Evolutionary conservation across 2,329 filamentous ascomycete genomes (phyloP).

Genomic region (Pseudohalonectria lignicola): DNA sequence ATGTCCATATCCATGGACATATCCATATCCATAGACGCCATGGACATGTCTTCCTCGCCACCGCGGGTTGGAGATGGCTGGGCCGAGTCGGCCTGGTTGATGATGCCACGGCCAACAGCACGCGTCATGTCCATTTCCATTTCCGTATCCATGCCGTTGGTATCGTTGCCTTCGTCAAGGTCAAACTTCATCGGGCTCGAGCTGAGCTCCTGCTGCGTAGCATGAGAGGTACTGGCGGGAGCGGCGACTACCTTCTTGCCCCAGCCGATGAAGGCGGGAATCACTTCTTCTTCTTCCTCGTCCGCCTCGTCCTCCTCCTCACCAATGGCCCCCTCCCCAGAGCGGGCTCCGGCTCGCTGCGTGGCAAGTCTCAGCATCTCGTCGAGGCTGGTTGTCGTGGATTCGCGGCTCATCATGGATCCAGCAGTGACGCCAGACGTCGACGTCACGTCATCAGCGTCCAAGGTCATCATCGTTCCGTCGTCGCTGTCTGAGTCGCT

Average conservation of each 20-base stretch:
- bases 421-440: slow-evolving; percentile 53
- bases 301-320: slow-evolving; percentile 59
- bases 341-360: slow-evolving; percentile 48
- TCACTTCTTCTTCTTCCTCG: slow-evolving; percentile 57
- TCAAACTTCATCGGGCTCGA: neutral
- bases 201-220: neutral
- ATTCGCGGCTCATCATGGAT: slow-evolving; percentile 47
- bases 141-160: slow-evolving; percentile 18
- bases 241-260: slow-evolving; percentile 38
- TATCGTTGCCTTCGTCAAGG: slow-evolving; percentile 35
- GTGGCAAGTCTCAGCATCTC: slow-evolving; percentile 68
- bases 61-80: too few species aligned
- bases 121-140: slow-evolving; percentile 45
- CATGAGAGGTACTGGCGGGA: slow-evolving; percentile 16
- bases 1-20: slow-evolving; percentile 44
- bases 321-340: slow-evolving; percentile 42
- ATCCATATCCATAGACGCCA: slow-evolving; percentile 46
- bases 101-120: slow-evolving; percentile 31
- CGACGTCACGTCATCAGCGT: slow-evolving; percentile 65
- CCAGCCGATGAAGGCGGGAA: slow-evolving; percentile 66
- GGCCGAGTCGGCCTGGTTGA: slow-evolving; percentile 9
- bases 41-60: slow-evolving; percentile 33
- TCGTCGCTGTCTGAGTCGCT: slow-evolving; percentile 52
- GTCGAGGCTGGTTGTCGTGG: slow-evolving; percentile 65
- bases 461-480: slow-evolving; percentile 72